Conservation (phyloP, 495 filamentous ascomycete species). For the Oidiodendron maius region DNA sequence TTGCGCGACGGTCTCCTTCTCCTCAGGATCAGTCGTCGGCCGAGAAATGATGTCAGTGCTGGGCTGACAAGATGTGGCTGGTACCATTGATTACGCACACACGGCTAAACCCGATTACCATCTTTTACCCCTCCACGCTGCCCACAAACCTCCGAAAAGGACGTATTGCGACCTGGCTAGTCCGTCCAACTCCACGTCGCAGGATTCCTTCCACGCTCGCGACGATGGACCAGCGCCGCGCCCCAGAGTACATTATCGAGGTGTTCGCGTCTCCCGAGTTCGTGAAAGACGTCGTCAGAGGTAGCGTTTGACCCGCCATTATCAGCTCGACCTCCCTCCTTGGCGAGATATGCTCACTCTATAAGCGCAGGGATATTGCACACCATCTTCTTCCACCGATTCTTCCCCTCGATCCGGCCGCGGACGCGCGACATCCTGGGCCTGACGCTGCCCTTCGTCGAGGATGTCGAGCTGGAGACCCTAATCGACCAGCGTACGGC, state of each 20-base stretch:
- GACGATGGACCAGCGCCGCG: constrained; percentile 47
- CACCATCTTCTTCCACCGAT: constrained; percentile 98
- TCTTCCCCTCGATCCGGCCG: constrained; percentile 84
- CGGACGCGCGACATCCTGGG: constrained; percentile 85
- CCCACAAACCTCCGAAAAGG: constrained; percentile 2
- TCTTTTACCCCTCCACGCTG: constrained; percentile 19
- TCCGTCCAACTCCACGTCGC: no score
- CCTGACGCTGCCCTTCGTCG: constrained; percentile 81
- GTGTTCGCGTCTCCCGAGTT: constrained; percentile 75
- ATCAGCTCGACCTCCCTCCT: constrained; percentile 10
- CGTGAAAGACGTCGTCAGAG: constrained; percentile 88
- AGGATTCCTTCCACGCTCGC: no score
- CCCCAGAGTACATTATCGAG: constrained; percentile 79
- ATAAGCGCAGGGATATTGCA: constrained; percentile 78
- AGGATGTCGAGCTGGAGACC: constrained; percentile 85
- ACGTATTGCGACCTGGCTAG: no score
- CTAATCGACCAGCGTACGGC: constrained; percentile 84
- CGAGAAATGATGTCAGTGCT: no score
- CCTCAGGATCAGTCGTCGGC: no score
- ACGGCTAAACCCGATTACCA: no score
- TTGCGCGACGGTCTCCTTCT: no score
- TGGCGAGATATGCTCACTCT: no score
- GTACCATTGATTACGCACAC: no score
- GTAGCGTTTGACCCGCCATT: constrained; percentile 39
- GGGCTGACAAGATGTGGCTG: no score